Base-by-base conservation (phyloP, 179 eudicot species). In the Corrigiola litoralis region DNA sequence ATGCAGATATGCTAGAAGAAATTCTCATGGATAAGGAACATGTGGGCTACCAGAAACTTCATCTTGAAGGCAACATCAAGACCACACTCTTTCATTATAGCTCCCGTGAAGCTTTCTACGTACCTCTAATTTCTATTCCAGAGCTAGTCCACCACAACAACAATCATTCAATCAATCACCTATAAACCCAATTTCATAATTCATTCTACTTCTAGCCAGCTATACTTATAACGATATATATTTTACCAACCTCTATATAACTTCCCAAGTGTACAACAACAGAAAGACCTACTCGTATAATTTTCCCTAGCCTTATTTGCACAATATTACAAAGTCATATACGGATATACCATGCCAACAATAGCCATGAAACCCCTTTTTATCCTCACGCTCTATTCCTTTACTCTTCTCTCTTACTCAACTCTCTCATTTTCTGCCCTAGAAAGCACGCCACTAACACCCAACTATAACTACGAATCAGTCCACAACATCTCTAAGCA, bases 401-500 rank as follows among this genome's bases (percentile, higher is more conserved):
- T 1, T 18, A 71, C 49, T 29, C 28, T 65, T 9, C 13, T 17
- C 27, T 52, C 18, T 6, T 34, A 31, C 33, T 60, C 65, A 21
- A 38, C 44, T 17, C 67, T 12, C 18, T 29, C 27, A 13, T 37
- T 65, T 60, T 34, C 63, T 38, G 12, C 70, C 16, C 36, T 31
- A 56, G 17, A 63, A 36, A n/a, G 58, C 51, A 44, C 67, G 16
- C 61, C 73, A 13, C 51, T 55, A 60, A 74, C 63, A 29, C 75
- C 79, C 28, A 62, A 27, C 34, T 68, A 79, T n/a, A 67, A 74
- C 49, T 81, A 84, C 50, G 74, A 73, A 38, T 80, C 85, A 29
- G 62, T 84, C 12, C 80, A 84, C 80, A 61, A 68, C 62, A 51
- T 77, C 32, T 88, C 96, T 2, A 84, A 84, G 61, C 83, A 81